These are phyloP conservation scores for Rhodofomes roseus DNA, from an alignment of 1,284 basidiomycete species.

Conservation along the genomic window DNA sequence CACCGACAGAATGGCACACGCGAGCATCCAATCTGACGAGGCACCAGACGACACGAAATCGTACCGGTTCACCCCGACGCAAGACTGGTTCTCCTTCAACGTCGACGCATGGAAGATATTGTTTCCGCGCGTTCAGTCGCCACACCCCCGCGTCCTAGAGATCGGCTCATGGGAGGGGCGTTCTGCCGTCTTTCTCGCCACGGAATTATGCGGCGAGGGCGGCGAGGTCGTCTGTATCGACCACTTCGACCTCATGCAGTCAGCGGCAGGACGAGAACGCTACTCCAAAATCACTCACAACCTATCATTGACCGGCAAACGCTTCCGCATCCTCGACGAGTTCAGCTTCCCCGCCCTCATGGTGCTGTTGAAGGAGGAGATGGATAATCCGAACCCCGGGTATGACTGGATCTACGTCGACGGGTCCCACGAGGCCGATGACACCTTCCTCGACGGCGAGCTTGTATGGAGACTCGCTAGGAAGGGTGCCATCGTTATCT, in stretches of 20 bases:
- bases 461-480: constrained; percentile 52
- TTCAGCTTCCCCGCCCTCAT: constrained; percentile 54
- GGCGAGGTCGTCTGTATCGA: constrained; percentile 53
- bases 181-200: constrained; percentile 51
- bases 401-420: constrained; percentile 61
- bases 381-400: constrained; percentile 32
- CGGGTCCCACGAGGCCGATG: constrained; percentile 55
- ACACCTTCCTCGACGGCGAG: constrained; percentile 57
- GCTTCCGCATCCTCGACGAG: constrained; percentile 42
- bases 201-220: constrained; percentile 39
- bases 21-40: background rate
- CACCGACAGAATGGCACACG: background rate
- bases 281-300: constrained; percentile 44
- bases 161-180: constrained; percentile 66
- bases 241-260: constrained; percentile 52
- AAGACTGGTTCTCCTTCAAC: constrained; percentile 55
- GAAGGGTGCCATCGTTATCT: constrained; percentile 47
- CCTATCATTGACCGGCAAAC: constrained; percentile 39
- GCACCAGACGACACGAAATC: background rate
- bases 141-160: constrained; percentile 45
- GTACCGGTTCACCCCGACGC: constrained; percentile 43
- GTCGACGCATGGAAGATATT: constrained; percentile 38
- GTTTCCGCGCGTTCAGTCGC: constrained; percentile 34
- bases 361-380: constrained; percentile 45
- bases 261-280: constrained; percentile 45